Evolutionary conservation across 108 stramenopile genomes (phyloP).

Genomic region (Nannochloropsis salina): DNA sequence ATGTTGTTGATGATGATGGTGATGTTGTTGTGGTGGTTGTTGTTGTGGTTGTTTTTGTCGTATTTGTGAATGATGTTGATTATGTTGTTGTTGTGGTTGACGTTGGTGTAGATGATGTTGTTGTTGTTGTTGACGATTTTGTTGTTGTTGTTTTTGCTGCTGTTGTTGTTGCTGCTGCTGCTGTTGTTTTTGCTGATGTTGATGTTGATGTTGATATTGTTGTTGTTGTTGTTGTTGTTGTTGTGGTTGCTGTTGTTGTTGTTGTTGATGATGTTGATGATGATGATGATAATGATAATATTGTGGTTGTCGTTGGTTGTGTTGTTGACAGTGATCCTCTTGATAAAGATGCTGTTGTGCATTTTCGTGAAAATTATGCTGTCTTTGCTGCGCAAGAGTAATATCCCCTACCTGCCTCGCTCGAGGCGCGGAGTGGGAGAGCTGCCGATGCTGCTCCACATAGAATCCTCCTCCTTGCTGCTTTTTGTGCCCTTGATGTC

Average conservation of each 20-base stretch:
- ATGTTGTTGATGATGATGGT: slow-evolving; percentile 12
- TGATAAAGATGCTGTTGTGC: background rate
- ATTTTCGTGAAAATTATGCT: background rate
- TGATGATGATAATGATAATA: slow-evolving; percentile 22
- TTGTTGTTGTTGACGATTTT: slow-evolving; percentile 14
- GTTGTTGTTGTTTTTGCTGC: background rate
- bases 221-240: slow-evolving; percentile 21
- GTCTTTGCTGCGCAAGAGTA: background rate
- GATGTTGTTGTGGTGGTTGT: background rate
- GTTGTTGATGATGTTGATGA: background rate
- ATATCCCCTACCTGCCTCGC: no score
- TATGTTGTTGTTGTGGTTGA: background rate
- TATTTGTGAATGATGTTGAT: background rate
- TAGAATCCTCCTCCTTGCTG: no score
- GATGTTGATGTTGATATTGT: background rate
- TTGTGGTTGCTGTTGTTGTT: slow-evolving; percentile 21
- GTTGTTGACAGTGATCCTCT: background rate
- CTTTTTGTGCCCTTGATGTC: no score
- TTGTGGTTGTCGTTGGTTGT: background rate
- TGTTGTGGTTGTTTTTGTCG: background rate
- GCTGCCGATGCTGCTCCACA: no score
- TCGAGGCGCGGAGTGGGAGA: no score
- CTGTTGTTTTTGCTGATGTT: background rate
- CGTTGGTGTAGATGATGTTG: slow-evolving; percentile 6
- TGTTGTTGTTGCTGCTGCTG: slow-evolving; percentile 27